Base-by-base conservation (phyloP, 768 basidiomycete species). In the Leucogyrophana mollusca region DNA sequence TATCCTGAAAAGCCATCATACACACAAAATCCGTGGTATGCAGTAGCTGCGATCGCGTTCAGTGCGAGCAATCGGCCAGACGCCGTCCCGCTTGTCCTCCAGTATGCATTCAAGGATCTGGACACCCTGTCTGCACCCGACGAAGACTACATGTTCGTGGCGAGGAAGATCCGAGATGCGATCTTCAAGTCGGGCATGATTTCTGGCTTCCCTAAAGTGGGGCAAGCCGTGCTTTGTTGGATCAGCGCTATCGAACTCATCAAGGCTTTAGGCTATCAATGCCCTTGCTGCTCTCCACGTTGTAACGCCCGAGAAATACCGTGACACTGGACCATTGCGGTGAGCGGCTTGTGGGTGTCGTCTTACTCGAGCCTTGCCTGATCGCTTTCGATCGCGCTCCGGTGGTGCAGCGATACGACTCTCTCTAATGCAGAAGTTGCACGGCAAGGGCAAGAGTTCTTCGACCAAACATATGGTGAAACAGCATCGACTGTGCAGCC, bases 171-270 rank as follows among this genome's bases (percentile, higher is more conserved):
- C n/a, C 68, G 81, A 23, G 85, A 87, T 49, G 77, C 76, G 1
- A 50, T 86, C 4, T 77, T 87, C 65, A 83, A 84, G 56, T 72
- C 78, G 4, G 84, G 80, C 3, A 55, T 82, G 52, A 69, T 76
- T 16, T 68, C 70, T 43, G 85, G 84, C 7, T 80, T 78, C 54
- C 73, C 82, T 3, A 78, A 74, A 66, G 85, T 83, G 50, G 61
- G 35, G 4, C 16, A 13, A 17, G 39, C 9, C n/a, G 9, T 40
- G 37, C 17, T 13, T 34, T 5, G 7, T 6, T 30, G 7, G 27
- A 30, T 24, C 24, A 17, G 27, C 4, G 14, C 20, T 20, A 16
- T 23, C 17, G 18, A 41, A 42, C 38, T 46, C 23, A 43, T 20
- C 25, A n/a, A n/a, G 27, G 34, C 21, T 47, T 21, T 46, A 83